Conservation (phyloP, 176 grass and related monocot genomes). For the Puccinellia tenuiflora region DNA sequence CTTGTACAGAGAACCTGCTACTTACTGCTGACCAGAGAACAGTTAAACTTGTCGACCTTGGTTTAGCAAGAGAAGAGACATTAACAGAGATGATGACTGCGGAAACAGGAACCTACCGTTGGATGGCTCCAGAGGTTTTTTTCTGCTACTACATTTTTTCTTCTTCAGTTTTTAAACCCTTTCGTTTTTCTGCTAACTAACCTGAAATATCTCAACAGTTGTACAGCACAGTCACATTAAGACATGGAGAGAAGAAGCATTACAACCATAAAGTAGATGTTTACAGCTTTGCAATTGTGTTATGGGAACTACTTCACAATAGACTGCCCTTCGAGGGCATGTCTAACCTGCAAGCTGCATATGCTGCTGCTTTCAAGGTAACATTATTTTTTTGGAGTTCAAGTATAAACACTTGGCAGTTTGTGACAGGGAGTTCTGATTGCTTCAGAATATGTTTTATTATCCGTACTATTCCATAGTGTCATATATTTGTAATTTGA, state of each 20-base stretch:
- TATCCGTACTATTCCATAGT: neutral
- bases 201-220: slow-evolving; percentile 43
- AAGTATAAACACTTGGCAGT: neutral
- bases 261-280: slow-evolving; percentile 99
- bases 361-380: slow-evolving; percentile 99
- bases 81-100: slow-evolving; percentile 99
- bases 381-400: neutral
- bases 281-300: slow-evolving; percentile 96
- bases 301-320: slow-evolving; percentile 97
- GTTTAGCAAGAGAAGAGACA: slow-evolving; percentile 98
- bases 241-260: slow-evolving; percentile 98
- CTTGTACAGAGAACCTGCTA: slow-evolving; percentile 71
- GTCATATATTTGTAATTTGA: slow-evolving; percentile 10
- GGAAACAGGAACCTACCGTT: slow-evolving; percentile 96
- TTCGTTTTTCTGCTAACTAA: slow-evolving; percentile 8
- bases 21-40: slow-evolving; percentile 85
- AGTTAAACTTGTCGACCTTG: slow-evolving; percentile 95
- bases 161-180: slow-evolving; percentile 1
- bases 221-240: slow-evolving; percentile 96
- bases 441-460: neutral
- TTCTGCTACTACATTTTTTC: slow-evolving; percentile 12
- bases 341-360: slow-evolving; percentile 98
- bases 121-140: slow-evolving; percentile 97
- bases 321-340: slow-evolving; percentile 93
- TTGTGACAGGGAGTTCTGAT: neutral